A percentile compares a stretch with the other conserved stretches of the same genome.
Evolutionary conservation across 1,284 basidiomycete genomes (phyloP).

Genomic region (Tilletiopsis washingtonensis): DNA sequence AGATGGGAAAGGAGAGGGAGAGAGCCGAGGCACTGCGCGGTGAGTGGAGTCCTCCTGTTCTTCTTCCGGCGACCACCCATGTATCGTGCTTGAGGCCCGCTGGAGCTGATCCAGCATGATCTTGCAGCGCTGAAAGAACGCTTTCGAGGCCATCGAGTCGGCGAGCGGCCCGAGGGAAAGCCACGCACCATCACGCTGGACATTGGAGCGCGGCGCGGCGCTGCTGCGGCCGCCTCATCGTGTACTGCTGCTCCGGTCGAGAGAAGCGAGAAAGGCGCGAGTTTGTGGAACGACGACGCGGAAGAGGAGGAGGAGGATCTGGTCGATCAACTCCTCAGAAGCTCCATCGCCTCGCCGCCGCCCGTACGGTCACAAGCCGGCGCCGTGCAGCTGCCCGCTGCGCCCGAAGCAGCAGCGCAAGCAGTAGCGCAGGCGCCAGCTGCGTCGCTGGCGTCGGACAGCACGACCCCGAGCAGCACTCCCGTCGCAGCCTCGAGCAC

Average conservation of each 20-base stretch:
- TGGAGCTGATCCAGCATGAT: not conserved
- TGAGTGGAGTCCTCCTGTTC: not conserved
- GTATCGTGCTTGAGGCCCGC: not conserved
- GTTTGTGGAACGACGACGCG: no score
- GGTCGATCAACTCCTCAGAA: not conserved
- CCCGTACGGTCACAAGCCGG: no score
- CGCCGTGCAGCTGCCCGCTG: no score
- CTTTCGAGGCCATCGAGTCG: not conserved
- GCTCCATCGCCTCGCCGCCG: not conserved
- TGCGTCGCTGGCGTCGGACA: not conserved
- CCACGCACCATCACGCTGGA: not conserved
- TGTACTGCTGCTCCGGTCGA: no score
- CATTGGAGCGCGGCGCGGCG: not conserved
- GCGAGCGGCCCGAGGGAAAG: not conserved
- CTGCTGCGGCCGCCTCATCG: not conserved
- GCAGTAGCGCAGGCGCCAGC: not conserved
- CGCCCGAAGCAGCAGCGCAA: not conserved
- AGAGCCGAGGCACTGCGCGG: constrained; percentile 3
- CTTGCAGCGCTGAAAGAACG: constrained; percentile 4
- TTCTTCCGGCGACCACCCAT: not conserved
- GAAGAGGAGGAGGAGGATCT: no score
- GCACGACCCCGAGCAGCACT: not conserved
- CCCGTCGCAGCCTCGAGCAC: not conserved
- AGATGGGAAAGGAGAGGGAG: constrained; percentile 5
- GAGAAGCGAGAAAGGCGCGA: no score